Percentiles rank a stretch among this genome's conserved stretches.
Evolutionary conservation across 1,139 yeast species (phyloP).

Genomic region (Debaryomycetaceae sp.): DNA sequence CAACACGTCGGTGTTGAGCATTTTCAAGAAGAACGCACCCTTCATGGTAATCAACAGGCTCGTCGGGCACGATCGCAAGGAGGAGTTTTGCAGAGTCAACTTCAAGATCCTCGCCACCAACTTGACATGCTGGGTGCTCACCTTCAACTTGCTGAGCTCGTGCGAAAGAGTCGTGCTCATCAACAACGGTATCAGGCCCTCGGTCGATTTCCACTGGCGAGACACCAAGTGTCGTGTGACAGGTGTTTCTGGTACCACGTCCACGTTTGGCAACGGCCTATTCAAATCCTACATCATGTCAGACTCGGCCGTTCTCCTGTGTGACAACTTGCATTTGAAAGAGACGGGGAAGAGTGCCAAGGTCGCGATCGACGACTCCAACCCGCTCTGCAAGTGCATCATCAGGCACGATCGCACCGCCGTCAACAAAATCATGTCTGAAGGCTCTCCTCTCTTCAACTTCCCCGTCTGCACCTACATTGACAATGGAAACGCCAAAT

Average conservation of each 20-base stretch:
- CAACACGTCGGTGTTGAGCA: conserved; percentile 25
- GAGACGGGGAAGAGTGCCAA: conserved; percentile 9
- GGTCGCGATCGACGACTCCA: conserved; percentile 9
- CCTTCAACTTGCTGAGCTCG: conserved; percentile 16
- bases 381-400: conserved; percentile 13
- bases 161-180: conserved; percentile 18
- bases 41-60: conserved; percentile 24
- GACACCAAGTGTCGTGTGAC: conserved; percentile 28
- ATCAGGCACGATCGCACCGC: conserved; percentile 12
- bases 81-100: conserved; percentile 29
- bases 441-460: conserved; percentile 16
- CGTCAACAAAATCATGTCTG: conserved; percentile 8
- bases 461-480: conserved; percentile 31
- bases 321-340: conserved; percentile 17
- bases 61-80: conserved; percentile 9
- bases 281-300: conserved; percentile 26
- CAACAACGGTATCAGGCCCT: conserved; percentile 34
- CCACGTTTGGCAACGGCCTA: conserved; percentile 37
- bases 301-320: conserved; percentile 17
- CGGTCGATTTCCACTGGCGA: conserved; percentile 29
- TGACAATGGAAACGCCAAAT: conserved; percentile 25
- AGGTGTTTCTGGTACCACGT: conserved; percentile 37
- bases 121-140: conserved; percentile 32
- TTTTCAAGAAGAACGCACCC: conserved; percentile 33
- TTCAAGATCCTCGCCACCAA: conserved; percentile 30